phyloP scores from a whole-genome alignment of 495 filamentous ascomycete genomes.

The Durotheca rogersii region DNA sequence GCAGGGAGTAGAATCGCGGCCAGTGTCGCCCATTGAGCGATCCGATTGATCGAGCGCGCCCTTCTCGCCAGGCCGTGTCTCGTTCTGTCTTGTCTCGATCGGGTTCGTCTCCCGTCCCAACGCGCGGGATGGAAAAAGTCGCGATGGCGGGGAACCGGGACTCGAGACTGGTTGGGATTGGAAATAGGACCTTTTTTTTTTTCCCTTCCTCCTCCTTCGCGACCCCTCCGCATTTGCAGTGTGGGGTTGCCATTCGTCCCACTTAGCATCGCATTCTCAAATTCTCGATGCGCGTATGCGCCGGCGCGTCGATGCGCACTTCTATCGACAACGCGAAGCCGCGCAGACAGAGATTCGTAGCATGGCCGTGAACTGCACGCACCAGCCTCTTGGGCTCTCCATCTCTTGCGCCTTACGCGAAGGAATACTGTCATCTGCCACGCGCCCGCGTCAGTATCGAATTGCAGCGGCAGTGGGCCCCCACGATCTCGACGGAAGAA shows the following conservation, averaged over 20 bases:
- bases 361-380: too few species aligned
- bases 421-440: not conserved
- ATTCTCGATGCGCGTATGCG: not conserved
- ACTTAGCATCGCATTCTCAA: not conserved
- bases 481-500: not conserved
- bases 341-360: too few species aligned
- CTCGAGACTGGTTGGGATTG: too few species aligned
- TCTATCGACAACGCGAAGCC: conserved; percentile 11
- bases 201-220: too few species aligned
- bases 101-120: conserved; percentile 15
- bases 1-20: conserved; percentile 8
- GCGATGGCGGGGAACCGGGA: conserved; percentile 10
- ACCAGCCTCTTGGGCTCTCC: not conserved
- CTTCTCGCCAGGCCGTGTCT: not conserved
- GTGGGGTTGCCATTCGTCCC: not conserved
- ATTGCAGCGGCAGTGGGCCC: not conserved
- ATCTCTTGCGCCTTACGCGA: not conserved
- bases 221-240: not conserved
- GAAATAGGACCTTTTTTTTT: too few species aligned
- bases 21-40: conserved; percentile 24
- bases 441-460: not conserved
- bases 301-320: not conserved
- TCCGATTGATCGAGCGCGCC: conserved; percentile 28
- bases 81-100: conserved; percentile 13
- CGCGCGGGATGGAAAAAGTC: not conserved